Evolutionary conservation across 805 yeast genomes (phyloP).

Genomic region (Candida pini): DNA sequence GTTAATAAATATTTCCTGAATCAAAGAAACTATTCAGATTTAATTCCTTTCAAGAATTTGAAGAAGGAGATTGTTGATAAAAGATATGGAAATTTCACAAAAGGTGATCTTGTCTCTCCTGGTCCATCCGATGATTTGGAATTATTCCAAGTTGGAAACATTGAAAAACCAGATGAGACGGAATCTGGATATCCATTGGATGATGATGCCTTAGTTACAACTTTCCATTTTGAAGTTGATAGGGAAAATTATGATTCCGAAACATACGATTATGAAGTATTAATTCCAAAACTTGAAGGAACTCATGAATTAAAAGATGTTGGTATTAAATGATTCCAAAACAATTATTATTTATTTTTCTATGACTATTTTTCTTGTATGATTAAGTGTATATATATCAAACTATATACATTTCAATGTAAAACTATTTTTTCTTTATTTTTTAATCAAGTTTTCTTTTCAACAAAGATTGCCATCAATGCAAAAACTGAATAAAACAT

Average conservation of each 20-base stretch:
- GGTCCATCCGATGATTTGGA: constrained; percentile 30
- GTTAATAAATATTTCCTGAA: constrained; percentile 48
- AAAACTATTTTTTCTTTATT: too few species aligned
- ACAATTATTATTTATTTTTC: constrained; percentile 1
- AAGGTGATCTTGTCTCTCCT: constrained; percentile 33
- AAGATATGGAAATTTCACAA: constrained; percentile 12
- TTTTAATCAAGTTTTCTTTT: too few species aligned
- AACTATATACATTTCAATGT: too few species aligned
- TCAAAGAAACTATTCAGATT: constrained; percentile 67
- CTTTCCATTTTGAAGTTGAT: constrained; percentile 70
- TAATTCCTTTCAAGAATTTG: constrained; percentile 45
- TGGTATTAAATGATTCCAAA: constrained; percentile 7
- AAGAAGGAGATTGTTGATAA: constrained; percentile 2
- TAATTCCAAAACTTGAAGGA: constrained; percentile 48
- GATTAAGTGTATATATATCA: constrained; percentile 3
- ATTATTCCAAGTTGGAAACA: constrained; percentile 4
- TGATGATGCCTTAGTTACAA: constrained; percentile 54
- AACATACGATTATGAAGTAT: constrained; percentile 61
- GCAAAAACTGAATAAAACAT: constrained; percentile 93
- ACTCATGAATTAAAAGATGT: constrained; percentile 5
- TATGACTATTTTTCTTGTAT: constrained; percentile 3
- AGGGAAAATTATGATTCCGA: constrained; percentile 39
- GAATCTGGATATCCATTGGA: constrained; percentile 48
- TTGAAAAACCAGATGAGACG: constrained; percentile 7
- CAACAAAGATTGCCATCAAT: constrained; percentile 80